Conservation (phyloP, 495 filamentous ascomycete species). For the Neurospora cerealis region DNA sequence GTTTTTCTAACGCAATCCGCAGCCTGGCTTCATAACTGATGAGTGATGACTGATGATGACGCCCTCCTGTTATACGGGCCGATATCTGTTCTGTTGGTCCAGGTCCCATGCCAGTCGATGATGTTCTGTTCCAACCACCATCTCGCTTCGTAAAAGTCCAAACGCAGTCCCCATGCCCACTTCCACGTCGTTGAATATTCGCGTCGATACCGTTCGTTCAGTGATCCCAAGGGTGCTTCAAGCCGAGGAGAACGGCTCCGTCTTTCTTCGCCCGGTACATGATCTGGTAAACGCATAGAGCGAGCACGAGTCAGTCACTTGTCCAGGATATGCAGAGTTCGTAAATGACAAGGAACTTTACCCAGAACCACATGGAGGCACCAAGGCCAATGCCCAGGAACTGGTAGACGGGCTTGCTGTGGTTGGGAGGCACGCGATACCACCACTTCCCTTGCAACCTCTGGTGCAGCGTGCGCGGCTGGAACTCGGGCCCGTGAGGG, state of each 20-base stretch:
- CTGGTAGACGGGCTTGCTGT: constrained; percentile 66
- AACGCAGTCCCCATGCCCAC: neutral
- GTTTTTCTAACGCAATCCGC: neutral
- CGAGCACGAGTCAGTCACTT: neutral
- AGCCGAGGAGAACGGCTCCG: constrained; percentile 72
- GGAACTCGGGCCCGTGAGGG: neutral
- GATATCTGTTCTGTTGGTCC: neutral
- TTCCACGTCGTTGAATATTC: neutral
- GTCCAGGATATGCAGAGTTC: neutral
- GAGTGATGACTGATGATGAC: neutral
- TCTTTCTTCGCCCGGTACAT: constrained; percentile 97
- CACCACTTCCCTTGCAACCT: neutral
- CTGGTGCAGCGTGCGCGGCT: constrained; percentile 1
- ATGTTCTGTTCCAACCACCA: neutral
- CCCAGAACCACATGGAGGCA: constrained; percentile 99
- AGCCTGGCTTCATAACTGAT: neutral
- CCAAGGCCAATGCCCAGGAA: constrained; percentile 77
- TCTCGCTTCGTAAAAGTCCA: neutral
- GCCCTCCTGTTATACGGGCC: neutral
- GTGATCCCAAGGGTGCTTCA: constrained; percentile 99
- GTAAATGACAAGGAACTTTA: constrained; percentile 34
- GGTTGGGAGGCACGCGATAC: constrained; percentile 15
- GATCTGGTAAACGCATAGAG: constrained; percentile 40
- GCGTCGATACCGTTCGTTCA: constrained; percentile 23
- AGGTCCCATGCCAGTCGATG: neutral